These are phyloP conservation scores for Penicillium sp. DNA, from an alignment of 2,329 filamentous ascomycete genomes.

Conservation along the genomic window DNA sequence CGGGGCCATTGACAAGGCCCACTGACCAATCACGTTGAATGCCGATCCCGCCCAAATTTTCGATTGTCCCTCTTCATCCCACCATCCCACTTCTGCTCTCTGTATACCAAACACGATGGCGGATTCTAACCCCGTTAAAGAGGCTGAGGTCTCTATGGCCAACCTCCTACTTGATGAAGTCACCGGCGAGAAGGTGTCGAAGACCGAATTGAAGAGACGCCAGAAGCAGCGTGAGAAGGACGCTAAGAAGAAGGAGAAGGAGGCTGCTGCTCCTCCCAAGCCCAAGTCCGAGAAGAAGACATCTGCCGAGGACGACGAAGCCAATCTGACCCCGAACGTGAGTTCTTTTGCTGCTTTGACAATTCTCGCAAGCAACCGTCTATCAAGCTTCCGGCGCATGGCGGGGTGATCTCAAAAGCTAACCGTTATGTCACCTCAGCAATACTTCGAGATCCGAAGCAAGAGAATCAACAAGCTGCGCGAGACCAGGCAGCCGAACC, in stretches of 20 bases:
- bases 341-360: slow-evolving; percentile 27
- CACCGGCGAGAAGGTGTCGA: slow-evolving; percentile 82
- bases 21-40: slow-evolving; percentile 27
- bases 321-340: slow-evolving; percentile 70
- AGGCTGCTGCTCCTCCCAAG: slow-evolving; percentile 61
- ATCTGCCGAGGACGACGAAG: slow-evolving; percentile 61
- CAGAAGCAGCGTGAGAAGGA: slow-evolving; percentile 87
- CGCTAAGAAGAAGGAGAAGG: slow-evolving; percentile 84
- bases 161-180: slow-evolving; percentile 87
- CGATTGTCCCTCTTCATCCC: slow-evolving; percentile 24
- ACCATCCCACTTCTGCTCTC: slow-evolving; percentile 21
- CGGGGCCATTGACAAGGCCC: not conserved
- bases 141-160: slow-evolving; percentile 52
- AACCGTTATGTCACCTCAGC: slow-evolving; percentile 44
- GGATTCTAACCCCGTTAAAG: slow-evolving; percentile 41
- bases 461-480: slow-evolving; percentile 73
- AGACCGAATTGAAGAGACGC: slow-evolving; percentile 89
- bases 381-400: not conserved
- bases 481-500: slow-evolving; percentile 69
- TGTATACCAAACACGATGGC: slow-evolving; percentile 33
- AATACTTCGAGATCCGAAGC: slow-evolving; percentile 97
- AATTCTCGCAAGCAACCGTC: not conserved
- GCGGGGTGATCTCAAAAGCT: slow-evolving; percentile 7
- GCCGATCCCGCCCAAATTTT: slow-evolving; percentile 36
- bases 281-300: slow-evolving; percentile 59